Evolutionary conservation across 345 rosid genomes (phyloP), one percentile per base, ranked within the genome.

Genomic region (Eucalyptus sp.): DNA sequence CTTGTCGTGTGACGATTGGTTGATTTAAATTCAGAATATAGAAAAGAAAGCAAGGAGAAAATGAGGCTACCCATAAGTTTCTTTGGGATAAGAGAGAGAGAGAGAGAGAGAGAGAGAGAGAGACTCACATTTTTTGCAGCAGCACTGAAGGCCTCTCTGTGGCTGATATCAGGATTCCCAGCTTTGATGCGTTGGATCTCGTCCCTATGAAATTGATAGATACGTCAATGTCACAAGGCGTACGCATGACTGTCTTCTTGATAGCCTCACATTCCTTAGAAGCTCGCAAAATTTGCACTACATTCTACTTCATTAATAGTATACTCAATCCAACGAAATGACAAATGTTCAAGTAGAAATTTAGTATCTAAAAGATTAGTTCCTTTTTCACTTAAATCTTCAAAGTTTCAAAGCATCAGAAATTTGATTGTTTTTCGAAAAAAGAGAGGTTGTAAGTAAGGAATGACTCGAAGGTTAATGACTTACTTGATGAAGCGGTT

Each of bases 161-260:
- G 99, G 91, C 98, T 97, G 87, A 98, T 98, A 90, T 98, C 99
- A 90, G 99, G 99, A 89, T 98, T 98, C 89, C 95, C 97, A 83
- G 99, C 99, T 93, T 98, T 98, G 95, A 98, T 97, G 87, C 99
- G 98, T 94, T 97, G 99, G 94, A 98, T 98, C 96, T 98, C 99
- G 50, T 97, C 99, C 95, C 99, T 98, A 92, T 89, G 87, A 44
- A 58, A 64, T 89, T 52, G 88, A 68, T 89, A 86, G 86, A 86
- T 68, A 46, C 81, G 86, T 33, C 46, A 80, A 64, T 89, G 64
- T 56, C 79, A 80, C 62, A 25, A 20, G 33, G 68, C 37, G 48
- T 33, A 86, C 54, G 44, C 52, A 87, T 68, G 71, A n/a, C 66
- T 86, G 79, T 81, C 54, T 56, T 46, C 66, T 86, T 37, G 85